phyloP scores from a whole-genome alignment of 2,329 filamentous ascomycete genomes.

The Zymoseptoria pseudotritici region DNA sequence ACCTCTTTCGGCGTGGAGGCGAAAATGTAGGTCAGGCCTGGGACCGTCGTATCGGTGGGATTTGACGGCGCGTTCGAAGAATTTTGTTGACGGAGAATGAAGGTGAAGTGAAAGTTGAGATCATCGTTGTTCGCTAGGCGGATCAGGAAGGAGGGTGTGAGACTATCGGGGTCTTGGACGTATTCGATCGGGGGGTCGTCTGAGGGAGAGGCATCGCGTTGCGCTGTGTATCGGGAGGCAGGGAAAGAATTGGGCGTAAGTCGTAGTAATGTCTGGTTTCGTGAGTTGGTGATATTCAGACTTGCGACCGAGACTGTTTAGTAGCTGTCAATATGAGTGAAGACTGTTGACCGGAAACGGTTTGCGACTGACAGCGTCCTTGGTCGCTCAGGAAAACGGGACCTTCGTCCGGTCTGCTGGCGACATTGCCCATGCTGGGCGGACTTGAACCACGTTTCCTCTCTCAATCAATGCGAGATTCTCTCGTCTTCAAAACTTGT shows the following conservation, averaged over 20 bases:
- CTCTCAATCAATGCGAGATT: neutral
- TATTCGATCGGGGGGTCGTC: conserved; percentile 79
- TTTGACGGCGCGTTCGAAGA: conserved; percentile 26
- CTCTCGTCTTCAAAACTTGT: neutral
- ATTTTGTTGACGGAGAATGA: conserved; percentile 57
- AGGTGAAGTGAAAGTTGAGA: conserved; percentile 85
- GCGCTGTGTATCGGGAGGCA: conserved; percentile 66
- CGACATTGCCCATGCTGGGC: conserved; percentile 74
- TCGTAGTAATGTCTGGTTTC: conserved; percentile 67
- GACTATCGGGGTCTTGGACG: conserved; percentile 73
- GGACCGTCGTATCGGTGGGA: conserved; percentile 66
- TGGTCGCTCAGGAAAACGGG: conserved; percentile 83
- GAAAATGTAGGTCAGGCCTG: conserved; percentile 85
- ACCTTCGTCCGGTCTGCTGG: conserved; percentile 80
- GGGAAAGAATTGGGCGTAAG: conserved; percentile 83
- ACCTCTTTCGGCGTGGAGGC: conserved; percentile 79
- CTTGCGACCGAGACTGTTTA: conserved; percentile 75
- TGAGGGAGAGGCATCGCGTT: conserved; percentile 48
- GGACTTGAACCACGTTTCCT: neutral
- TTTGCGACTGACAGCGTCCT: conserved; percentile 65
- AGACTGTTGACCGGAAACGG: neutral
- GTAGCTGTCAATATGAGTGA: neutral
- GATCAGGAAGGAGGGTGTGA: conserved; percentile 65
- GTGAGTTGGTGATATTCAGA: conserved; percentile 71
- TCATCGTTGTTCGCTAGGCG: conserved; percentile 89